These are phyloP conservation scores for Lentinula sp. DNA, from an alignment of 768 basidiomycete genomes.

Conservation along the genomic window DNA sequence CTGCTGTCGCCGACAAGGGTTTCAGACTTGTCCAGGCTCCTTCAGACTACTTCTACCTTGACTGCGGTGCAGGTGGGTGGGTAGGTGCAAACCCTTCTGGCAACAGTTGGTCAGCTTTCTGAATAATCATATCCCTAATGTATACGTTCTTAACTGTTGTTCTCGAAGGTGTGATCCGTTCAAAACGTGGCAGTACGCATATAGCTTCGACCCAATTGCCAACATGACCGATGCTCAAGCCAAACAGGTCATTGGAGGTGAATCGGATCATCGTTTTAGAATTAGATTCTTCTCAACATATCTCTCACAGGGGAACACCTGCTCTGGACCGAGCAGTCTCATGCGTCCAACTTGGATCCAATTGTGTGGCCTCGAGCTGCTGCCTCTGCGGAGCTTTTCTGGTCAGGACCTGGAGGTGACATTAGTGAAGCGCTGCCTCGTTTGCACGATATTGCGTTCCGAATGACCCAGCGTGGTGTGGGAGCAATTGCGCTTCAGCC, in stretches of 20 bases:
- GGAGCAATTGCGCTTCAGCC: conserved; percentile 60
- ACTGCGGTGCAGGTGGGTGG: conserved; percentile 69
- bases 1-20: conserved; percentile 53
- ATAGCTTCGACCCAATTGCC: conserved; percentile 68
- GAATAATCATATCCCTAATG: too few species aligned
- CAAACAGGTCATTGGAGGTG: conserved; percentile 64
- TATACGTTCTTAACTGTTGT: neutral
- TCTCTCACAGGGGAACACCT: conserved; percentile 38
- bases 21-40: conserved; percentile 62
- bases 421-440: conserved; percentile 49
- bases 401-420: conserved; percentile 49
- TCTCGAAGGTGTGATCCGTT: conserved; percentile 46
- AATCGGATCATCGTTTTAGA: neutral
- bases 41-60: conserved; percentile 77
- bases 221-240: conserved; percentile 42
- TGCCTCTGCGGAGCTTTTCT: conserved; percentile 70
- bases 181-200: conserved; percentile 75
- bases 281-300: neutral
- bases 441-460: conserved; percentile 57
- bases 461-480: conserved; percentile 58
- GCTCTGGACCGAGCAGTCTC: conserved; percentile 72
- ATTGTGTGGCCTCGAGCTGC: conserved; percentile 72
- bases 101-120: conserved; percentile 49
- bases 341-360: conserved; percentile 60
- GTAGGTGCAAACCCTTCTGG: conserved; percentile 33